Conservation (phyloP, 331 rosid genomes). For the Prunus yedoensis region DNA sequence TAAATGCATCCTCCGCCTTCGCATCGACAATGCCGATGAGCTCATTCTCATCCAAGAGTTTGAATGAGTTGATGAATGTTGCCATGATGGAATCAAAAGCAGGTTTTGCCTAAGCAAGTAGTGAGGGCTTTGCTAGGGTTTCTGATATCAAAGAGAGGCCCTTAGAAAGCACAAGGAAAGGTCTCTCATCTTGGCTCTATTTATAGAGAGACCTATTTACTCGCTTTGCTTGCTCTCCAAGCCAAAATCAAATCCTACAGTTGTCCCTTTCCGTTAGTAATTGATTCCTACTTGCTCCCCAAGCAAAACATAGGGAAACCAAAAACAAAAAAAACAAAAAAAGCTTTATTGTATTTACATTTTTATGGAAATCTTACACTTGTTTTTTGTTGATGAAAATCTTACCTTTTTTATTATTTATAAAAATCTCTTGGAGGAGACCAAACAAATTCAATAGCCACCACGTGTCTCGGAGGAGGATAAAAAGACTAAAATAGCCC, state of each 20-base stretch:
- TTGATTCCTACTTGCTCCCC: neutral
- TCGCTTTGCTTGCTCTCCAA: neutral
- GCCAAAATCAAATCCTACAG: neutral
- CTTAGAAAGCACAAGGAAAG: neutral
- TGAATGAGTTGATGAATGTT: neutral
- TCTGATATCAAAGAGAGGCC: neutral
- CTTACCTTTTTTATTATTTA: no score
- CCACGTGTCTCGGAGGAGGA: no score
- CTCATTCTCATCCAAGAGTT: neutral
- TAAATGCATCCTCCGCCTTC: neutral
- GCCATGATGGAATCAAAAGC: neutral
- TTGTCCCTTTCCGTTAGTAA: neutral
- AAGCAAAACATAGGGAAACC: neutral
- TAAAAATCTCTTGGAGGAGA: no score
- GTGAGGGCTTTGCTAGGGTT: neutral
- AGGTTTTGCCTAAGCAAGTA: no score
- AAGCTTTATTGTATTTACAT: no score
- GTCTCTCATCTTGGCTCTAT: neutral
- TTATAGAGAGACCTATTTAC: neutral
- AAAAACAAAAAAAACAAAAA: no score
- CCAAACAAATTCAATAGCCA: no score
- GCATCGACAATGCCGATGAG: neutral
- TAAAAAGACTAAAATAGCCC: no score
- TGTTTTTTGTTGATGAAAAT: no score
- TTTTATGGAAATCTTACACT: no score